phyloP scores from a whole-genome alignment of 2,329 filamentous ascomycete species.

The Orbilia oligospora region DNA sequence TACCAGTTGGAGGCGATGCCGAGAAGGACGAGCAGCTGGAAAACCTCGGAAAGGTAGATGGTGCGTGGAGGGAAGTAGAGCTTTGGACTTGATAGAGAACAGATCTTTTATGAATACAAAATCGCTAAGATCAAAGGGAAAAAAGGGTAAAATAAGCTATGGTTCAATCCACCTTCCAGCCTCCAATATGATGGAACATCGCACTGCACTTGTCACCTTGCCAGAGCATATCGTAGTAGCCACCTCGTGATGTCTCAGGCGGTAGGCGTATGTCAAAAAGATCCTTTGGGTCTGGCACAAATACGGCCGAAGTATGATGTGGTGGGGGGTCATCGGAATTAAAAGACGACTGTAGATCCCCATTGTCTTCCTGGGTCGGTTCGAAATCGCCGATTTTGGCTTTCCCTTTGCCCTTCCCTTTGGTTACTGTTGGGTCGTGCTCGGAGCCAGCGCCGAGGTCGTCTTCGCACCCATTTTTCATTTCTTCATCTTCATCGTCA shows the following conservation, averaged over 20 bases:
- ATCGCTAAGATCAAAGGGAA: conserved; percentile 27
- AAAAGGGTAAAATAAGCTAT: neutral
- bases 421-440: conserved; percentile 3
- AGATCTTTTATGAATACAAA: neutral
- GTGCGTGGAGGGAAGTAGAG: conserved; percentile 51
- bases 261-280: conserved; percentile 51
- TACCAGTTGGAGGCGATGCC: conserved; percentile 39
- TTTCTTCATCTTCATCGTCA: conserved; percentile 40
- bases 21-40: conserved; percentile 49
- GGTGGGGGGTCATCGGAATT: conserved; percentile 26
- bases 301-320: conserved; percentile 51
- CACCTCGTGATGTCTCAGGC: conserved; percentile 50
- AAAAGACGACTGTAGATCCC: neutral
- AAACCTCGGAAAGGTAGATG: conserved; percentile 33
- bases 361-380: conserved; percentile 12
- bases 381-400: neutral
- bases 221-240: conserved; percentile 60
- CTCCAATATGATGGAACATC: conserved; percentile 58
- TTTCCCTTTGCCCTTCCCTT: conserved; percentile 55
- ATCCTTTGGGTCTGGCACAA: conserved; percentile 43
- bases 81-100: conserved; percentile 40
- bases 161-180: conserved; percentile 45
- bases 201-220: conserved; percentile 55
- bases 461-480: conserved; percentile 13
- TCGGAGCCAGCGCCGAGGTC: neutral